Percentiles rank a stretch among this genome's conserved stretches.
Evolutionary conservation across 2,329 filamentous ascomycete genomes (phyloP).

Genomic region (Sporothrix schenckii): DNA sequence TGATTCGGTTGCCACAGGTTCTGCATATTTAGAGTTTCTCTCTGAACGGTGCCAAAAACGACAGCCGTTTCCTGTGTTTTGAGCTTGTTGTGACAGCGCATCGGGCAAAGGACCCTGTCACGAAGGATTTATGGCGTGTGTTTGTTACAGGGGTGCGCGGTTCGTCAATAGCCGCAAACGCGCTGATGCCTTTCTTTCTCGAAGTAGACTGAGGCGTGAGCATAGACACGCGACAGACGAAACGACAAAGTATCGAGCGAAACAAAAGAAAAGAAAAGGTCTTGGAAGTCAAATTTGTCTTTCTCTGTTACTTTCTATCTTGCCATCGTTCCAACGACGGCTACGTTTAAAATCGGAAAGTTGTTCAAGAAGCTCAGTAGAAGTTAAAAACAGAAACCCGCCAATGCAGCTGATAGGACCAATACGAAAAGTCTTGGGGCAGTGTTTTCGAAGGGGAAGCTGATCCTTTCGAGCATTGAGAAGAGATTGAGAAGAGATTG

Average conservation of each 20-base stretch:
- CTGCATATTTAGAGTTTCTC: not conserved
- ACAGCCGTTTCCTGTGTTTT: not conserved
- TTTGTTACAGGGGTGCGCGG: not conserved
- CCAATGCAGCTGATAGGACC: conserved; percentile 19
- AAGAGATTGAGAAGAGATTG: not conserved
- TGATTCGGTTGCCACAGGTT: too few relatives aligned
- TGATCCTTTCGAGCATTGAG: too few relatives aligned
- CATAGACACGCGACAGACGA: not conserved
- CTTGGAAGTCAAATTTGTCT: not conserved
- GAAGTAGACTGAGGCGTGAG: too few relatives aligned
- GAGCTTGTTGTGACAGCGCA: not conserved
- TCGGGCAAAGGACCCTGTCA: not conserved
- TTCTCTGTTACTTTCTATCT: not conserved
- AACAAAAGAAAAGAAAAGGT: not conserved
- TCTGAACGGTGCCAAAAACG: not conserved
- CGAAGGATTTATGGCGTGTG: conserved; percentile 10
- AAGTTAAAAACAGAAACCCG: not conserved
- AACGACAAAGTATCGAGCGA: not conserved
- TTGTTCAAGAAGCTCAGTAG: not conserved
- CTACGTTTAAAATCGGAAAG: conserved; percentile 10
- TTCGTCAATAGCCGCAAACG: conserved; percentile 16
- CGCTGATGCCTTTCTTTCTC: not conserved
- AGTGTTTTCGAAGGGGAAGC: not conserved
- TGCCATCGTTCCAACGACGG: not conserved
- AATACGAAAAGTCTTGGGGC: conserved; percentile 5